Evolutionary conservation across 208 protist species (phyloP).

Genomic region (Endotrypanum monterogeii): DNA sequence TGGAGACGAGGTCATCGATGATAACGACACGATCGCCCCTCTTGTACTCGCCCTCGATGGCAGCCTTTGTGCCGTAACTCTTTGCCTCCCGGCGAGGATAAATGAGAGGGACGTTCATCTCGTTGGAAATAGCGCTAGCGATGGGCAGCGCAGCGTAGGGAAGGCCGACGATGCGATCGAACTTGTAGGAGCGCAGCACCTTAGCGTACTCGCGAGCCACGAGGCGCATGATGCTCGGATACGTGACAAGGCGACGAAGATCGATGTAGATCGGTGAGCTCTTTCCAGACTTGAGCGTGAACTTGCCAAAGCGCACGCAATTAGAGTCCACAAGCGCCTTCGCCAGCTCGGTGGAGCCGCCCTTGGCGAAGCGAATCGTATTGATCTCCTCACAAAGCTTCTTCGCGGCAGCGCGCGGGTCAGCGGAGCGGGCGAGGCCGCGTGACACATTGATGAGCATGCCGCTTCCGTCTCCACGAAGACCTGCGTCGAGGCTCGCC

Average conservation of each 20-base stretch:
- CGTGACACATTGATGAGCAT: slow-evolving; percentile 89
- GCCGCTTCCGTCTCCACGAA: slow-evolving; percentile 77
- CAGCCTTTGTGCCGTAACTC: slow-evolving; percentile 94
- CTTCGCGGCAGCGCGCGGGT: slow-evolving; percentile 70
- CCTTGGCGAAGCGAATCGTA: slow-evolving; percentile 51
- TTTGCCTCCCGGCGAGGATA: slow-evolving; percentile 94
- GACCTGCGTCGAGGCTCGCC: slow-evolving; percentile 69
- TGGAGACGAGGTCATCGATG: slow-evolving; percentile 96
- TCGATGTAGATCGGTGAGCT: slow-evolving; percentile 97
- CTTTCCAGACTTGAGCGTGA: slow-evolving; percentile 96
- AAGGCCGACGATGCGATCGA: slow-evolving; percentile 89
- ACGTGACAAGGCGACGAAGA: slow-evolving; percentile 91
- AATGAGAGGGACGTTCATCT: slow-evolving; percentile 90
- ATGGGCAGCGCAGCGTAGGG: slow-evolving; percentile 96
- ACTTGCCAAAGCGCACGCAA: slow-evolving; percentile 94
- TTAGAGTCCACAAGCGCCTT: slow-evolving; percentile 74
- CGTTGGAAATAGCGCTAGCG: slow-evolving; percentile 91
- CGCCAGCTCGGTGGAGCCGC: slow-evolving; percentile 54
- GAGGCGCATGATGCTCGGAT: slow-evolving; percentile 78
- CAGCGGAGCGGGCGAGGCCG: slow-evolving; percentile 61
- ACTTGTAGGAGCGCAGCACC: slow-evolving; percentile 65
- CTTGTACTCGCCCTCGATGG: slow-evolving; percentile 95
- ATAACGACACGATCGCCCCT: slow-evolving; percentile 91
- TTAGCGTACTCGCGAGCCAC: slow-evolving; percentile 81
- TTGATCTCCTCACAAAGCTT: slow-evolving; percentile 84